These are phyloP conservation scores for Apiosordaria backusii DNA, from an alignment of 495 filamentous ascomycete genomes.

Conservation along the genomic window DNA sequence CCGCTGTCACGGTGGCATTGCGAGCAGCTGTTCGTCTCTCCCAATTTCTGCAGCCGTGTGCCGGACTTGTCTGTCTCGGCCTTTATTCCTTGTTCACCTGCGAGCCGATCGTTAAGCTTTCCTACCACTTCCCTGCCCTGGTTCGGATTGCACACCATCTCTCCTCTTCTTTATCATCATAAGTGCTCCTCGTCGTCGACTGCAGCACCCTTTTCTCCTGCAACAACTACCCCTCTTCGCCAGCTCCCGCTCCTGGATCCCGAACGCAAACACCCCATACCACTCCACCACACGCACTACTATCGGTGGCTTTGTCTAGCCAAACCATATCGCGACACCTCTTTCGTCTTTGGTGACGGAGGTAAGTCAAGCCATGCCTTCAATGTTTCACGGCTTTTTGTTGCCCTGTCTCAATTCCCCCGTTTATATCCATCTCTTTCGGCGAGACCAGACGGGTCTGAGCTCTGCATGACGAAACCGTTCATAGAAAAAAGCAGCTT, in stretches of 20 bases:
- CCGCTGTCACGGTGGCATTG: neutral
- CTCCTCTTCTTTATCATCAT: conserved; percentile 15
- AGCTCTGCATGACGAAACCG: neutral
- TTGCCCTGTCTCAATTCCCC: neutral
- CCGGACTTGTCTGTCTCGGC: conserved; percentile 7
- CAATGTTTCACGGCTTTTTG: neutral
- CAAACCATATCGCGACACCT: too few species aligned
- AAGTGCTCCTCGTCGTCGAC: neutral
- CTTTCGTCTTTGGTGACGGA: neutral
- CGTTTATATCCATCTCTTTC: neutral
- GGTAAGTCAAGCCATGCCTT: conserved; percentile 8
- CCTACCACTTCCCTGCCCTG: conserved; percentile 6
- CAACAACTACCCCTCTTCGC: neutral
- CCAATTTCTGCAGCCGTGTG: conserved; percentile 8
- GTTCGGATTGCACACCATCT: neutral
- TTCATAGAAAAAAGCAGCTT: conserved; percentile 12
- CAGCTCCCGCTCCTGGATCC: neutral
- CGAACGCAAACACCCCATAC: neutral
- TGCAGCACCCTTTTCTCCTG: neutral
- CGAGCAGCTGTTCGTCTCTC: conserved; percentile 6
- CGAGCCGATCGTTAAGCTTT: conserved; percentile 8
- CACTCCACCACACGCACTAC: neutral
- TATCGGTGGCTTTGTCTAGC: neutral
- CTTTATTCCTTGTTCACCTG: conserved; percentile 20
- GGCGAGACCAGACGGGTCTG: neutral